A percentile compares a stretch with the other conserved stretches of the same genome.
Evolutionary conservation across 345 rosid species (phyloP).

Genomic region (Populus simonii): DNA sequence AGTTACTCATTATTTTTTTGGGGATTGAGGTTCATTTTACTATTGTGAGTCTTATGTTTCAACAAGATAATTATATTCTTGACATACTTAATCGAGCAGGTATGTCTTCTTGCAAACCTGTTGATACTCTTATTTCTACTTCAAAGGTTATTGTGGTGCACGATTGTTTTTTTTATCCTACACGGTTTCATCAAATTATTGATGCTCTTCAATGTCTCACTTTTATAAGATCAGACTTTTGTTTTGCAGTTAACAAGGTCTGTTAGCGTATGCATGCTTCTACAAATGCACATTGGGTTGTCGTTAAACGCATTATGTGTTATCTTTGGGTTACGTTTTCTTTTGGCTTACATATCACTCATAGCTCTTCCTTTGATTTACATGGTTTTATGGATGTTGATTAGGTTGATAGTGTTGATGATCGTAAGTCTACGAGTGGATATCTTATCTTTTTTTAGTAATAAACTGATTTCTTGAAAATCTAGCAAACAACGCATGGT

Average conservation of each 20-base stretch:
- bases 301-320: not conserved
- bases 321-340: not conserved
- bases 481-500: not conserved
- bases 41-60: accelerated
- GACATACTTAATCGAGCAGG: no score
- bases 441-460: not conserved
- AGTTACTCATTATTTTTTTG: no score
- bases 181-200: no score
- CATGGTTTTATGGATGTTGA: not conserved
- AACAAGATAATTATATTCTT: no score
- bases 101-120: no score
- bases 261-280: not conserved
- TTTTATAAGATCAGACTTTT: no score
- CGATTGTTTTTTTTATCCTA: no score
- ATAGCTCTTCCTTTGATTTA: no score
- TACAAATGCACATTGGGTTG: not conserved
- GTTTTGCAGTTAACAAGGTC: not conserved
- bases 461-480: not conserved
- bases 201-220: no score
- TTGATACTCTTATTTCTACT: no score
- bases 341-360: not conserved
- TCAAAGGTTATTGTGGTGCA: no score
- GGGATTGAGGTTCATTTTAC: no score
- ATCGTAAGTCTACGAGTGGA: not conserved
- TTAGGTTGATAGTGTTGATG: not conserved